Percentiles rank a stretch among this genome's conserved stretches.
Conservation (phyloP, 2,329 filamentous ascomycete genomes). For the Cladosporium austrohemisphaericum region DNA sequence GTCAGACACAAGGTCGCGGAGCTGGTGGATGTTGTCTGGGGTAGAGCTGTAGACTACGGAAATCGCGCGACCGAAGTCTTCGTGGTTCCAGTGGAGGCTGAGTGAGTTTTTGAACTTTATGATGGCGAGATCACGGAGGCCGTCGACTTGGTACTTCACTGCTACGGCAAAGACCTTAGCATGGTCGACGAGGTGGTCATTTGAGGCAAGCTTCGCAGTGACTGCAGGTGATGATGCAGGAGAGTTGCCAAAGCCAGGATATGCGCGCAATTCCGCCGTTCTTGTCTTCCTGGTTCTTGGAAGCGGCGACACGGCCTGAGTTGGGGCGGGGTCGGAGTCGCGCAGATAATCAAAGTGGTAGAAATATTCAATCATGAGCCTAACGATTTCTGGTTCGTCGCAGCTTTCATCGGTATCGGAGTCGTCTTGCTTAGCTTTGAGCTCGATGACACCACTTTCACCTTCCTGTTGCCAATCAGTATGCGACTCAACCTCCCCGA, state of each 20-base stretch:
- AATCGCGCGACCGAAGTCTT: slow-evolving; percentile 38
- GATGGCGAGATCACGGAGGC: slow-evolving; percentile 37
- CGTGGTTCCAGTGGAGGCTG: slow-evolving; percentile 30
- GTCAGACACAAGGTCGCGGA: slow-evolving; percentile 29
- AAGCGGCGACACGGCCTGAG: background rate
- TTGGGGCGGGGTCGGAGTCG: background rate
- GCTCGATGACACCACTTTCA: background rate
- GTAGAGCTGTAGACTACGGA: slow-evolving; percentile 41
- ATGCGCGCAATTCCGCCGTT: slow-evolving; percentile 15
- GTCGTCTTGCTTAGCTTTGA: slow-evolving; percentile 17
- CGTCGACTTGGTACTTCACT: slow-evolving; percentile 40
- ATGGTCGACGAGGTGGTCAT: slow-evolving; percentile 32
- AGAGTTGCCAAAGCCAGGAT: background rate
- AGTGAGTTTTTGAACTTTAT: slow-evolving; percentile 38
- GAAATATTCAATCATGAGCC: slow-evolving; percentile 28
- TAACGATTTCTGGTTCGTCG: slow-evolving; percentile 26
- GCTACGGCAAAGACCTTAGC: slow-evolving; percentile 44
- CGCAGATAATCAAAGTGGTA: slow-evolving; percentile 28
- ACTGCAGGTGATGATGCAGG: no score
- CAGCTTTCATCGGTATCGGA: slow-evolving; percentile 17
- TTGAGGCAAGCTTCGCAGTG: background rate
- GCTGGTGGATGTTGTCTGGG: slow-evolving; percentile 38
- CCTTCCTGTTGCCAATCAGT: background rate
- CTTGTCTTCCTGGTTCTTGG: slow-evolving; percentile 14
- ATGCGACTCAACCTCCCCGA: background rate